Percentiles rank a stretch among this genome's conserved stretches.
phyloP scores from a whole-genome alignment of 768 basidiomycete species.

The Pisolithus microcarpus region DNA sequence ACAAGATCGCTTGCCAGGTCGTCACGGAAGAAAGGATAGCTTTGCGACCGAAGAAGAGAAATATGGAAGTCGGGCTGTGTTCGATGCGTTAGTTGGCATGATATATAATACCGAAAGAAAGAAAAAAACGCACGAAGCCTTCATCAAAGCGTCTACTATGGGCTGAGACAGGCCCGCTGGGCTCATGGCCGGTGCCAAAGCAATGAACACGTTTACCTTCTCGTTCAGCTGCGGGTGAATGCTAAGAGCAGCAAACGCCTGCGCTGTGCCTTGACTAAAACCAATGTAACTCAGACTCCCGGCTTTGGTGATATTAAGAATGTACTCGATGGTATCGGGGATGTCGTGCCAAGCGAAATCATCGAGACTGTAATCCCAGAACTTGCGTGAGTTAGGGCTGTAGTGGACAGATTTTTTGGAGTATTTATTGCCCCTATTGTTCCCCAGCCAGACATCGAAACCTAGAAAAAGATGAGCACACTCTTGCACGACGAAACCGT shows the following conservation, averaged over 20 bases:
- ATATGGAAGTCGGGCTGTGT: slow-evolving; percentile 64
- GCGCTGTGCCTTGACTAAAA: slow-evolving; percentile 75
- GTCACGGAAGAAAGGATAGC: slow-evolving; percentile 74
- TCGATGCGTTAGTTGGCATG: neutral
- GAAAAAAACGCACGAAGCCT: slow-evolving; percentile 53
- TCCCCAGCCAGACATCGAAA: slow-evolving; percentile 82
- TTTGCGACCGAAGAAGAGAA: slow-evolving; percentile 79
- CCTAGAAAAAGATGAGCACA: slow-evolving; percentile 23
- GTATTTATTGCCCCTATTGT: slow-evolving; percentile 83
- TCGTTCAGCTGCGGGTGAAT: slow-evolving; percentile 74
- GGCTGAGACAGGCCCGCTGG: slow-evolving; percentile 69
- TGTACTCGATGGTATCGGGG: slow-evolving; percentile 73
- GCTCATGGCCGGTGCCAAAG: slow-evolving; percentile 78
- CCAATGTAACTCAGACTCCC: slow-evolving; percentile 70
- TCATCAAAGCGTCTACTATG: slow-evolving; percentile 81
- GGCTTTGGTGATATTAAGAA: slow-evolving; percentile 61
- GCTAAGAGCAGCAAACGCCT: slow-evolving; percentile 81
- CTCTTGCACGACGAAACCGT: neutral
- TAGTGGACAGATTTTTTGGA: slow-evolving; percentile 74
- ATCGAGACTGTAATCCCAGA: slow-evolving; percentile 79
- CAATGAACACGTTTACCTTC: slow-evolving; percentile 74
- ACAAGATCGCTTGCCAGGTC: slow-evolving; percentile 79
- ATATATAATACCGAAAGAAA: neutral
- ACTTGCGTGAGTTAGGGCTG: slow-evolving; percentile 58
- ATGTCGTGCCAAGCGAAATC: slow-evolving; percentile 89